Evolutionary conservation across 805 yeast species (phyloP).

Genomic region (Candida hungchunana): DNA sequence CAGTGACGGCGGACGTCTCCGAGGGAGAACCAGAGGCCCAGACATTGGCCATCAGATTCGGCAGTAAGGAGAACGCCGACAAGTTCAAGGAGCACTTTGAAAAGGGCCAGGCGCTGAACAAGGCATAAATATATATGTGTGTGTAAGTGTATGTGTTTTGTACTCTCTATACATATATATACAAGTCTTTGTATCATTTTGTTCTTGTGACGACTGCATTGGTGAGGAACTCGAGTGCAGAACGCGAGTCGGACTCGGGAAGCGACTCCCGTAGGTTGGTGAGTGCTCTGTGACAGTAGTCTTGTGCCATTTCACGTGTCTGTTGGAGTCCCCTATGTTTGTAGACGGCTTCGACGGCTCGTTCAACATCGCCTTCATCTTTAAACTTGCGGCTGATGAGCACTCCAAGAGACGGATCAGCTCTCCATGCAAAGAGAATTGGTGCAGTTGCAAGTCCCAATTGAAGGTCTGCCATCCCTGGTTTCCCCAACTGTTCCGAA

Average conservation of each 20-base stretch:
- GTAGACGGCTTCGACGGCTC: constrained; percentile 71
- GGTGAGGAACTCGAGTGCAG: constrained; percentile 82
- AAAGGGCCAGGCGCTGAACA: constrained; percentile 70
- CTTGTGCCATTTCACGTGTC: constrained; percentile 72
- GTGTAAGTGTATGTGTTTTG: background rate
- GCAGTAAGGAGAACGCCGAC: constrained; percentile 89
- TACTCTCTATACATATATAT: too few relatives aligned
- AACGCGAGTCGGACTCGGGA: constrained; percentile 86
- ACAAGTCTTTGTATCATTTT: constrained; percentile 37
- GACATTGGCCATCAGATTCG: constrained; percentile 95
- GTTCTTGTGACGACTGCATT: constrained; percentile 77
- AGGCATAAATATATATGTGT: constrained; percentile 26
- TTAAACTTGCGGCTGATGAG: constrained; percentile 80
- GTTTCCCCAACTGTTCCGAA: constrained; percentile 83
- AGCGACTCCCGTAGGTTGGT: constrained; percentile 57
- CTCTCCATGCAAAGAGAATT: constrained; percentile 89
- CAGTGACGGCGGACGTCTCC: constrained; percentile 88
- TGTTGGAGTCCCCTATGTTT: constrained; percentile 69
- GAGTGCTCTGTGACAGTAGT: constrained; percentile 74
- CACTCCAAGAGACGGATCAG: constrained; percentile 78
- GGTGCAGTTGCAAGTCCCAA: constrained; percentile 97
- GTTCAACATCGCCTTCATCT: constrained; percentile 76
- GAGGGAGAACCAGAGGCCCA: constrained; percentile 96
- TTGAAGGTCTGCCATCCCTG: constrained; percentile 91
- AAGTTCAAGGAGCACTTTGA: constrained; percentile 91